Evolutionary conservation across 371 early-diverging fungal species (phyloP), one percentile per base, ranked within the genome.

Genomic region (Rhizopus sp.): DNA sequence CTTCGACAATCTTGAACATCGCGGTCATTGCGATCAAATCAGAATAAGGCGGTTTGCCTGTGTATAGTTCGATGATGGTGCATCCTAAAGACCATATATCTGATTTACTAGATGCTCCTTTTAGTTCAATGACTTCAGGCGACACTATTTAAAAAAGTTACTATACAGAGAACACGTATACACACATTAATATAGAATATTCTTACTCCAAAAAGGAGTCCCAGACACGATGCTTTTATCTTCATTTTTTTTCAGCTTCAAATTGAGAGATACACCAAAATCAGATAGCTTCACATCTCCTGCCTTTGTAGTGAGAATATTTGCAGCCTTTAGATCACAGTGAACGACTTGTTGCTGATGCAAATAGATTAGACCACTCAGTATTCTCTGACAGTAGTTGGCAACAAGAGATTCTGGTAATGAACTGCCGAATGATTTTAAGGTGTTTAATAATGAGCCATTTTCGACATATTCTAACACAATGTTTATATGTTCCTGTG

Each of bases 321-420:
- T 98, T 66, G 94, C 95, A 1, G 93, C 94, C 69, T 99, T 99
- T 46, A 99, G 75, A 78, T 99, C 99, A 53, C 99, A 88, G 73
- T 99, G 99, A 5, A 91, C 92, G 1, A 90, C 88, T 51, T 83
- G 87, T 62, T 93, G 89, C 2, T 86, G 85, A 64, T 99, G 99
- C 32, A 99, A 79, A 72, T 96, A 99, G 4, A 86, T 78, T 16
- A 99, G 82, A 0, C 93, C 98, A 46, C 90, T 86, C 30, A 97
- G 76, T 7, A 96, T 93, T 72, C 96, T 95, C 48, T 84, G 78
- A 17, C 93, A 88, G 71, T 96, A 99, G 0, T 91, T 83, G 4
- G 91, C 83, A 8, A 96, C 94, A 12, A 99, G 80, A 54, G 87
- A 88, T 72, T 98, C 99, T 0, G 96, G 92, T 50, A 99, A 89